These are phyloP conservation scores for Marasmius sp. DNA, from an alignment of 1,284 basidiomycete species.

Conservation along the genomic window DNA sequence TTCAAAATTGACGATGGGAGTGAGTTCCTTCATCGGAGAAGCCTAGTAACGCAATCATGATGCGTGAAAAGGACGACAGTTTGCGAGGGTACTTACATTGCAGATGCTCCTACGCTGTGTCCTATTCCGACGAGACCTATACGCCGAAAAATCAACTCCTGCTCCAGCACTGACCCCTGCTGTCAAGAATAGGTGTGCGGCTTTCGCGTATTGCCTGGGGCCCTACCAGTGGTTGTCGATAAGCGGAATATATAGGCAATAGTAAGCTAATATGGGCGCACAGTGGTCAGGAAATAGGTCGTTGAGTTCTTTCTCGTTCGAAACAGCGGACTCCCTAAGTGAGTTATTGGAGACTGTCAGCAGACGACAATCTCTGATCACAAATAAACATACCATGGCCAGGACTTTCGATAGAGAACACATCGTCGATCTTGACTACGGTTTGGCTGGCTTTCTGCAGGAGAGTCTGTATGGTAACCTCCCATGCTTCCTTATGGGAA, in stretches of 20 bases:
- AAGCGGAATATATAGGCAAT: background rate
- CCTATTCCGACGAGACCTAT: slow-evolving; percentile 14
- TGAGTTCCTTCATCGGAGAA: slow-evolving; percentile 10
- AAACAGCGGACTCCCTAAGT: slow-evolving; percentile 4
- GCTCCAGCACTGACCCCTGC: background rate
- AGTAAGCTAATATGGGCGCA: background rate
- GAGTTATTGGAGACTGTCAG: too few species aligned
- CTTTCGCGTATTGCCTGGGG: slow-evolving; percentile 13
- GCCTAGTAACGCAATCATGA: background rate
- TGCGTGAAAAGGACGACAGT: background rate
- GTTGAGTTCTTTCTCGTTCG: slow-evolving; percentile 10
- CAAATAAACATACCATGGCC: slow-evolving; percentile 6
- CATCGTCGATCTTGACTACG: slow-evolving; percentile 9
- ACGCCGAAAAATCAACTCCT: background rate
- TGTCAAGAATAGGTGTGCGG: slow-evolving; percentile 11
- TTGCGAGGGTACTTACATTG: slow-evolving; percentile 5
- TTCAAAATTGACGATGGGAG: slow-evolving; percentile 11
- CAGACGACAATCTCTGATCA: background rate
- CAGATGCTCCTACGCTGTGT: slow-evolving; percentile 13
- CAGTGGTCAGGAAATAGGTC: slow-evolving; percentile 5
- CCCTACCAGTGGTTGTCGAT: background rate
- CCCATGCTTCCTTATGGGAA: slow-evolving; percentile 5
- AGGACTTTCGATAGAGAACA: slow-evolving; percentile 16
- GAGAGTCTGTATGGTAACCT: background rate
- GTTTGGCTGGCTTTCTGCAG: background rate